A percentile compares a stretch with the other conserved stretches of the same genome.
phyloP scores from a whole-genome alignment of 306 rosid species.

The Quillaja saponaria region DNA sequence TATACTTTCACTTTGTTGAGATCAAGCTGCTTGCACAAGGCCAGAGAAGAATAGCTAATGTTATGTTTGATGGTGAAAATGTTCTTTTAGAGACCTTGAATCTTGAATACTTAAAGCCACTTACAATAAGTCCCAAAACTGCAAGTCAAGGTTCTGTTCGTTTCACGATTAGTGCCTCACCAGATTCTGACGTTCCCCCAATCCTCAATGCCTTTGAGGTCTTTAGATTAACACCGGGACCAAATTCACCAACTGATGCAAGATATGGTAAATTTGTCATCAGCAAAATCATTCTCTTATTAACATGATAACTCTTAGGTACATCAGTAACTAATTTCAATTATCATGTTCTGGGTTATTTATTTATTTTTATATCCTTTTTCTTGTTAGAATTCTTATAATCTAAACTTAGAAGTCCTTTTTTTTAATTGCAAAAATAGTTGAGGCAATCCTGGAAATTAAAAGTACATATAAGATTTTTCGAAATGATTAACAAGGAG shows the following conservation, averaged over 20 bases:
- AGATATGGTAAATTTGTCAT: slow-evolving; percentile 7
- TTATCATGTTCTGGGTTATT: too few species aligned
- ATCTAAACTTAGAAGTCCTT: too few species aligned
- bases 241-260: slow-evolving; percentile 7
- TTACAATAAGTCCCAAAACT: not conserved
- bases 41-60: slow-evolving; percentile 32
- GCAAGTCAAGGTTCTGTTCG: not conserved
- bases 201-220: slow-evolving; percentile 53
- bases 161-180: slow-evolving; percentile 3
- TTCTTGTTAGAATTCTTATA: too few species aligned
- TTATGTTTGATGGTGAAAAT: slow-evolving; percentile 25
- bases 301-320: too few species aligned
- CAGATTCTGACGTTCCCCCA: slow-evolving; percentile 45
- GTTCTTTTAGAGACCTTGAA: slow-evolving; percentile 9
- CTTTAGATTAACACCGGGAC: not conserved
- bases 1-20: slow-evolving; percentile 48
- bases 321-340: too few species aligned
- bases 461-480: slow-evolving; percentile 12
- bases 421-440: not conserved
- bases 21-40: slow-evolving; percentile 29
- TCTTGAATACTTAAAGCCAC: slow-evolving; percentile 37
- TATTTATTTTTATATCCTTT: too few species aligned
- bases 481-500: slow-evolving; percentile 45
- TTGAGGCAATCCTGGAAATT: slow-evolving; percentile 18
- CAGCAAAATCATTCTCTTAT: not conserved